phyloP scores from a whole-genome alignment of 768 basidiomycete genomes.

The Russula sp. region DNA sequence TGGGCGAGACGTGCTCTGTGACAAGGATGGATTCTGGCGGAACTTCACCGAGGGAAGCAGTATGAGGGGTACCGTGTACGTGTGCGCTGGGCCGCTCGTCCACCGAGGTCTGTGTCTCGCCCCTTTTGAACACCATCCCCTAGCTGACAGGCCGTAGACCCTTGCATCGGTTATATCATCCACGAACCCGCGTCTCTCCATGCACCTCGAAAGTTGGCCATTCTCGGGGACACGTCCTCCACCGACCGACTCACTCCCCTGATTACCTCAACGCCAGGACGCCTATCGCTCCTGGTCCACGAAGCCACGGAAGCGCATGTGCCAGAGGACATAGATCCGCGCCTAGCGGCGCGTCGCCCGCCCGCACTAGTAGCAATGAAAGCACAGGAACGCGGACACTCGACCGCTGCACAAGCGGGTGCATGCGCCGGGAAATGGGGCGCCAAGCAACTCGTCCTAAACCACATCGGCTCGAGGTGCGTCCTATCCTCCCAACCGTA shows the following conservation, averaged over 20 bases:
- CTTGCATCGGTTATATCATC: slow-evolving; percentile 76
- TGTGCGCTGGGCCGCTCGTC: slow-evolving; percentile 68
- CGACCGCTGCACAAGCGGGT: slow-evolving; percentile 74
- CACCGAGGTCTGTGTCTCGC: slow-evolving; percentile 56
- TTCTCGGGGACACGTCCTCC: slow-evolving; percentile 76
- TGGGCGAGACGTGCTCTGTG: slow-evolving; percentile 54
- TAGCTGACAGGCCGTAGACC: slow-evolving; percentile 39
- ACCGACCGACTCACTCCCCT: slow-evolving; percentile 54
- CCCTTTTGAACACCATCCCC: too few relatives aligned
- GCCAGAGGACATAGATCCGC: slow-evolving; percentile 46
- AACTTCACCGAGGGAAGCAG: slow-evolving; percentile 41
- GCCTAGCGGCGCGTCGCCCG: slow-evolving; percentile 39
- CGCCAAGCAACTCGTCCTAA: slow-evolving; percentile 60
- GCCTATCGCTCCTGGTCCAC: slow-evolving; percentile 65
- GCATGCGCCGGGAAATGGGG: slow-evolving; percentile 57
- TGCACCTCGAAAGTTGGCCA: slow-evolving; percentile 55
- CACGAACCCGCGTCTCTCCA: slow-evolving; percentile 41
- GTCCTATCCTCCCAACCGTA: slow-evolving; percentile 18
- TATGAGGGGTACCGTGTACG: slow-evolving; percentile 39
- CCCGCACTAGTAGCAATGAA: slow-evolving; percentile 34
- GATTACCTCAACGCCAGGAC: slow-evolving; percentile 18
- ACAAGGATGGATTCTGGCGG: slow-evolving; percentile 59
- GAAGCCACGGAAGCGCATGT: slow-evolving; percentile 78
- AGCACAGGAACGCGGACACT: slow-evolving; percentile 62
- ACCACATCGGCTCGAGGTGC: slow-evolving; percentile 72